Evolutionary conservation across 1,284 basidiomycete genomes (phyloP).

Genomic region (Fereydounia khargensis): DNA sequence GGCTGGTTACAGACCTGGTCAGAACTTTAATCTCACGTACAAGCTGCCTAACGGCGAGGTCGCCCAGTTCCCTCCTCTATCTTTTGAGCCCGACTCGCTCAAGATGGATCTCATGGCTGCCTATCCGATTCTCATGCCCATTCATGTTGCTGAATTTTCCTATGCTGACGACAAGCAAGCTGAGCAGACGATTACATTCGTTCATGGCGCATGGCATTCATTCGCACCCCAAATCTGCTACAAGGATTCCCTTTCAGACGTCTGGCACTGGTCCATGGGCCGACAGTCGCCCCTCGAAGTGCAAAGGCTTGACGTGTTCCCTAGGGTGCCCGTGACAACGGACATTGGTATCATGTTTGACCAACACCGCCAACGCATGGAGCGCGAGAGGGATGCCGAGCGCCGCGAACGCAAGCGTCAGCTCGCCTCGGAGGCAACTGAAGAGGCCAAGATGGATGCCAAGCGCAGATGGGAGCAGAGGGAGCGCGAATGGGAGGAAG

Average conservation of each 20-base stretch:
- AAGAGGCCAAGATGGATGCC: neutral
- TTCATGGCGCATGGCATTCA: conserved; percentile 22
- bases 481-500: conserved; percentile 5
- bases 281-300: conserved; percentile 6
- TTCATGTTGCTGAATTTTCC: conserved; percentile 24
- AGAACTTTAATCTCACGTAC: neutral
- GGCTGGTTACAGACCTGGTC: neutral
- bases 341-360: conserved; percentile 15
- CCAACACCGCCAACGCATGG: conserved; percentile 2
- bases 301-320: conserved; percentile 15
- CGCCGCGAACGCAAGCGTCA: neutral
- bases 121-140: conserved; percentile 30
- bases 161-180: conserved; percentile 9
- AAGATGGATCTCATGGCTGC: conserved; percentile 27
- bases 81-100: conserved; percentile 21
- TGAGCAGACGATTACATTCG: conserved; percentile 9
- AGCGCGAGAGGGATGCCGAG: neutral
- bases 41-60: conserved; percentile 15
- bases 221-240: conserved; percentile 15
- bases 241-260: conserved; percentile 21
- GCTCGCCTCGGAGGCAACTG: neutral
- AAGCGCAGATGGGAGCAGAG: neutral
- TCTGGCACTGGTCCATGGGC: conserved; percentile 10
- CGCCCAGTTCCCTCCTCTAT: conserved; percentile 11
- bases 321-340: conserved; percentile 12